phyloP scores from a whole-genome alignment of 768 basidiomycete genomes.

The Rhodosporidiobolus sp. region DNA sequence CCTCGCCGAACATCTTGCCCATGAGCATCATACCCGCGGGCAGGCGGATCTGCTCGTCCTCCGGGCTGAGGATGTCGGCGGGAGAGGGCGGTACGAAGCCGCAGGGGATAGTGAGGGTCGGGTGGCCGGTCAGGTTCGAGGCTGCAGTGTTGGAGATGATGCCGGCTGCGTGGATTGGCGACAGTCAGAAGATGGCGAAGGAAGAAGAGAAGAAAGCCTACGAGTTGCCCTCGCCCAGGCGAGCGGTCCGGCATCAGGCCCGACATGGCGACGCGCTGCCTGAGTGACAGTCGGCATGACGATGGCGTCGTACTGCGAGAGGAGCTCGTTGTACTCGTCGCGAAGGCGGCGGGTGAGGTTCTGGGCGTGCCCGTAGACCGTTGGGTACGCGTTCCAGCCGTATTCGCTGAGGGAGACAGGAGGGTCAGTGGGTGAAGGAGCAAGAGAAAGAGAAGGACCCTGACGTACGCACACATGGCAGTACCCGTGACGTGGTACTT shows the following conservation, averaged over 20 bases:
- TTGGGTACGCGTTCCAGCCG: constrained; percentile 45
- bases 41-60: background rate
- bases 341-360: constrained; percentile 51
- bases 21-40: constrained; percentile 6
- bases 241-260: constrained; percentile 44
- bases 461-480: constrained; percentile 2
- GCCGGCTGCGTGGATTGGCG: background rate
- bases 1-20: constrained; percentile 15
- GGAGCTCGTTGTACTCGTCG: constrained; percentile 48
- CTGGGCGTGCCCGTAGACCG: constrained; percentile 49
- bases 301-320: constrained; percentile 48
- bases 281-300: constrained; percentile 51
- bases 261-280: constrained; percentile 48
- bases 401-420: constrained; percentile 13
- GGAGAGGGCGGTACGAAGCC: constrained; percentile 5
- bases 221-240: constrained; percentile 15
- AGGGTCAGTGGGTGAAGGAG: background rate
- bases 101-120: constrained; percentile 1
- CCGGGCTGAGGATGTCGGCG: background rate
- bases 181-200: background rate
- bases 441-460: background rate
- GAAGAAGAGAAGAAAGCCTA: background rate
- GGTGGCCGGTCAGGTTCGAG: constrained; percentile 17
- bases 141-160: constrained; percentile 7
- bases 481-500: constrained; percentile 9